Evolutionary conservation across 495 filamentous ascomycete species (phyloP).

Genomic region (Recurvomyces mirabilis): DNA sequence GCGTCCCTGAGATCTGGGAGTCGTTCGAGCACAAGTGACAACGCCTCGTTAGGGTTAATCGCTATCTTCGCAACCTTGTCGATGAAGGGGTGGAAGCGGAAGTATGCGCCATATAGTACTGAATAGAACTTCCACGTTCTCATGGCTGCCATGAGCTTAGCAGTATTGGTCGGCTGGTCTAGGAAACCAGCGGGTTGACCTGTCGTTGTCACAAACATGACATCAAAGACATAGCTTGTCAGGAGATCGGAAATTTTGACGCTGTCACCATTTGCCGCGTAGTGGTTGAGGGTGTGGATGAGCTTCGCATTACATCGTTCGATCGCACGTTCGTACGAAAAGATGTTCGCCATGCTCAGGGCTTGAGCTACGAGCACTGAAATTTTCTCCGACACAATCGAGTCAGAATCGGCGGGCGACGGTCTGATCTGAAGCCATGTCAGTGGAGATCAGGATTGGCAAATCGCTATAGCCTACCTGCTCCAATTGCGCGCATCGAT

Average conservation of each 20-base stretch:
- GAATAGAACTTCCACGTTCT: constrained; percentile 4
- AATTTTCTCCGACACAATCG: background rate
- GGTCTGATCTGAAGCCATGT: no score
- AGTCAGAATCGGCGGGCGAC: no score
- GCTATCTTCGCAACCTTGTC: background rate
- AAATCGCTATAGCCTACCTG: constrained; percentile 5
- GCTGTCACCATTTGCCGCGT: background rate
- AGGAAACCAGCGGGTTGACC: background rate
- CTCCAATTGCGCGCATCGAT: background rate
- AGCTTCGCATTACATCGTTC: background rate
- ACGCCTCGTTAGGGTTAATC: background rate
- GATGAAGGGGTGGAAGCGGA: background rate
- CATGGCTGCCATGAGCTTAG: background rate
- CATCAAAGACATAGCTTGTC: constrained; percentile 5
- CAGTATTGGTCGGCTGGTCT: background rate
- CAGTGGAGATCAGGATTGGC: no score
- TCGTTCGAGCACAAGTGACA: background rate
- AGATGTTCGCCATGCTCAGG: constrained; percentile 5
- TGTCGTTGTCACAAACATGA: constrained; percentile 5
- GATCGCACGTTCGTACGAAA: background rate
- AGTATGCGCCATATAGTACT: constrained; percentile 1
- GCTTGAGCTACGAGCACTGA: background rate
- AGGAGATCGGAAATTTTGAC: constrained; percentile 3
- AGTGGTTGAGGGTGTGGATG: background rate
- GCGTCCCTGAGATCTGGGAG: background rate